Base-by-base conservation (phyloP, 2,329 filamentous ascomycete genomes). In the Fusarium sp. region DNA sequence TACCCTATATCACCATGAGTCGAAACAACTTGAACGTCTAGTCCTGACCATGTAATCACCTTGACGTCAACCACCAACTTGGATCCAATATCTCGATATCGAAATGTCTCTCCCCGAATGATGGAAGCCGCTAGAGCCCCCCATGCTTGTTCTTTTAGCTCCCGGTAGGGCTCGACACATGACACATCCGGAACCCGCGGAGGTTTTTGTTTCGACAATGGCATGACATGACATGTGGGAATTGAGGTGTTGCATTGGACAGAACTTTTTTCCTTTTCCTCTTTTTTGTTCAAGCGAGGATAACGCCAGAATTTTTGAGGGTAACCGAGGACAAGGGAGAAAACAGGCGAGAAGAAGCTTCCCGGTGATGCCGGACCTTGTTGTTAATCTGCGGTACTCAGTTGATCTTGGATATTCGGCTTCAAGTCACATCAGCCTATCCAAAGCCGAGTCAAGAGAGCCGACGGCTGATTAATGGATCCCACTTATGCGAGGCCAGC, bases 31-130 rank as follows among this genome's bases (percentile, higher is more conserved):
- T 67, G 20, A 54, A 57, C 20, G 10, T 27, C 48, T 56, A 43
- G 20, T 41, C 50, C 8, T 45, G 45, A 20, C 16, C 20, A 72
- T 76, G 68, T 48, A 70, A 66, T 76, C 75, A 77, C 70, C 66
- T 73, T 77, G 73, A 77, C 75, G 75, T 77, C 75, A 77, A 73
- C 30, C 54, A 45, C 50, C 35, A 8, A 37, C 35, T 37, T 18
- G 16, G 35, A 25, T 13, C 50, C 39, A 35, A 58, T 64, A 3
- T 23, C n/a, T 56, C 9, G 6, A 48, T 35, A 9, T 32, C 9
- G 39, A 32, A 14, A 52, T 60, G 43, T 59, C 50, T 52, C 41
- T 23, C 11, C 35, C 65, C 56, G 18, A 30, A 59, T 11, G 56
- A 16, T 62, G 35, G 45, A 30, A 41, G 20, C 25, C 27, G 50